Conservation (phyloP, 257 asterid species). For the Handroanthus guayacan region DNA sequence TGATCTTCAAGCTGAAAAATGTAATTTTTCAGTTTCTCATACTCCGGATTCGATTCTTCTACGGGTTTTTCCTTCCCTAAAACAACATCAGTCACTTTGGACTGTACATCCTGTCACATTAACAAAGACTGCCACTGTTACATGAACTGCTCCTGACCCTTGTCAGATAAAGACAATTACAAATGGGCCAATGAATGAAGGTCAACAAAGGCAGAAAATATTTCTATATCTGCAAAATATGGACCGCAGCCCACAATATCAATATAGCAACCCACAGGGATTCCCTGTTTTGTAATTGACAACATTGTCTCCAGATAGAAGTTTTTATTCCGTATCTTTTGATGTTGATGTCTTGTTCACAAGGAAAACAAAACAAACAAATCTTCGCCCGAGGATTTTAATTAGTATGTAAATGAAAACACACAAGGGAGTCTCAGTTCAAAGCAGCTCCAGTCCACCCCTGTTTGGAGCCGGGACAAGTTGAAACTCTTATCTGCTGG, state of each 20-base stretch:
- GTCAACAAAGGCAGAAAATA: conserved; percentile 6
- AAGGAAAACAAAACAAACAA: not conserved
- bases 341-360: not conserved
- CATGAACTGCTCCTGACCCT: not conserved
- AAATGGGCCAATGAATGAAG: not conserved
- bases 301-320: conserved; percentile 13
- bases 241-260: not conserved
- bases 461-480: not conserved
- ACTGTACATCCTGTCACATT: conserved; percentile 72
- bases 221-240: not conserved
- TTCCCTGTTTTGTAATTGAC: not conserved
- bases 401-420: not conserved
- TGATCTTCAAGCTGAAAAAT: conserved; percentile 80
- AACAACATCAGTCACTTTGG: conserved; percentile 79
- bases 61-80: conserved; percentile 86
- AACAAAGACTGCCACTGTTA: not conserved
- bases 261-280: conserved; percentile 20
- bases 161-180: not conserved
- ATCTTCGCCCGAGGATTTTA: not conserved
- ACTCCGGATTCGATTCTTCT: conserved; percentile 78
- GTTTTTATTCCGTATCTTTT: not conserved
- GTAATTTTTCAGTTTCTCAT: conserved; percentile 72
- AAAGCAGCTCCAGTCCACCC: not conserved
- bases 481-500: not conserved
- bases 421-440: not conserved